Evolutionary conservation across 768 basidiomycete genomes (phyloP), one percentile per base, ranked within the genome.

Genomic region (Lactarius psammicola): DNA sequence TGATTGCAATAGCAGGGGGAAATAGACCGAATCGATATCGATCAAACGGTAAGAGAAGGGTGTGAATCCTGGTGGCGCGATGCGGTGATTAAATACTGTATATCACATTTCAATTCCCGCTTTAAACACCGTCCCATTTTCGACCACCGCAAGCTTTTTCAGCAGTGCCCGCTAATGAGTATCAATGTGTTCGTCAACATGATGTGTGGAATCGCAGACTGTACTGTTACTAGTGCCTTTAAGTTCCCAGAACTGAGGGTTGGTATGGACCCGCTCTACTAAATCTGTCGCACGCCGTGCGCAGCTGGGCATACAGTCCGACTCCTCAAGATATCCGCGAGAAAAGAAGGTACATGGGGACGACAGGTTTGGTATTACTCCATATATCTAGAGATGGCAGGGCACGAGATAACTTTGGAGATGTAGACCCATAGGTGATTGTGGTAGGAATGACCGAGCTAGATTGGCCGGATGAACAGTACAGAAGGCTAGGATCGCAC

Each of bases 41-140:
- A 79, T 74, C 82, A 78, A 77, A 69, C 68, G 67, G 73, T 70
- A 71, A 71, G 68, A 62, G 44, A 40, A 56, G 57, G 28, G 23
- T 30, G 18, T 5, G 6, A 38, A 36, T 38, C 4, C 20, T 8
- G 18, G 49, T 26, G 49, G 38, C 49, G 63, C 11, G 38, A 64
- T n/a, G 55, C 31, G 28, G 67, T 61, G 69, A 65, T 40, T 85
- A 82, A 83, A 85, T 76, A 74, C 66, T 60, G 64, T 69, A 71
- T 6, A 63, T 70, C 71, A 68, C 64, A 68, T 74, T 84, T 82
- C 72, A 78, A 80, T 80, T 82, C 83, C 85, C 84, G 85, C 58
- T 70, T 66, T 70, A 71, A 75, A 76, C 73, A 72, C 72, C 73
- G 74, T 72, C 38, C 11, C 13, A n/a, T n/a, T 51, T 26, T 4